phyloP scores from a whole-genome alignment of 768 basidiomycete species.

The Jaapia argillacea region DNA sequence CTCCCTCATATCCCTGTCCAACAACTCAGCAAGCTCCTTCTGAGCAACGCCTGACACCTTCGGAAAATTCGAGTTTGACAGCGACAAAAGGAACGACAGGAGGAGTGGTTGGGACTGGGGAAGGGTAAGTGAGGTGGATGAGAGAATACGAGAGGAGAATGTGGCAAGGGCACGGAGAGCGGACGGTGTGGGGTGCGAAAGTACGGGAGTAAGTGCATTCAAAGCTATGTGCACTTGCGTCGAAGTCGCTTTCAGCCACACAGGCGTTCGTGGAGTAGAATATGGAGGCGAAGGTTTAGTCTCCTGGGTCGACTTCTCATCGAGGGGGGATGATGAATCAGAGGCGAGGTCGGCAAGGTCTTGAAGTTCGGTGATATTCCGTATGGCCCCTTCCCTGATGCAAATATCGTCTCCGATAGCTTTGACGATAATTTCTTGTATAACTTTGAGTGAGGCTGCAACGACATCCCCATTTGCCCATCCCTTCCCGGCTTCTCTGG shows the following conservation, averaged over 20 bases:
- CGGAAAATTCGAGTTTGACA: conserved; percentile 50
- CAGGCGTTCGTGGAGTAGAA: conserved; percentile 47
- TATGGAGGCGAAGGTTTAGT: conserved; percentile 22
- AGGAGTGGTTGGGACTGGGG: conserved; percentile 59
- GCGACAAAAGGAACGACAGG: conserved; percentile 61
- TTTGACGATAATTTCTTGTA: conserved; percentile 42
- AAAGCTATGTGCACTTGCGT: conserved; percentile 80
- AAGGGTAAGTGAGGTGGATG: conserved; percentile 47
- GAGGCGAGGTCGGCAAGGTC: conserved; percentile 36
- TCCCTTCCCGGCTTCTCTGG: conserved; percentile 40
- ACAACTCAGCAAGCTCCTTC: conserved; percentile 33
- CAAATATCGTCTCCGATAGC: conserved; percentile 65
- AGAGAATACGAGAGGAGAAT: conserved; percentile 48
- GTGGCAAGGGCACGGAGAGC: conserved; percentile 49
- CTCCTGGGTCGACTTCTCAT: not conserved
- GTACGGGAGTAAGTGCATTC: conserved; percentile 60
- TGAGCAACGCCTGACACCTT: conserved; percentile 42
- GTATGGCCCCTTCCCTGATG: conserved; percentile 46
- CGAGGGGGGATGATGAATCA: conserved; percentile 1
- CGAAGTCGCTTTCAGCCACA: conserved; percentile 77
- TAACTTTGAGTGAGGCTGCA: conserved; percentile 42
- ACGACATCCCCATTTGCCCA: conserved; percentile 71
- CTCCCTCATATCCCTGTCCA: conserved; percentile 29
- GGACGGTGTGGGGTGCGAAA: conserved; percentile 59
- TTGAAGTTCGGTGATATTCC: conserved; percentile 46